Evolutionary conservation across 768 basidiomycete genomes (phyloP).

Genomic region (Crucibulum laeve): DNA sequence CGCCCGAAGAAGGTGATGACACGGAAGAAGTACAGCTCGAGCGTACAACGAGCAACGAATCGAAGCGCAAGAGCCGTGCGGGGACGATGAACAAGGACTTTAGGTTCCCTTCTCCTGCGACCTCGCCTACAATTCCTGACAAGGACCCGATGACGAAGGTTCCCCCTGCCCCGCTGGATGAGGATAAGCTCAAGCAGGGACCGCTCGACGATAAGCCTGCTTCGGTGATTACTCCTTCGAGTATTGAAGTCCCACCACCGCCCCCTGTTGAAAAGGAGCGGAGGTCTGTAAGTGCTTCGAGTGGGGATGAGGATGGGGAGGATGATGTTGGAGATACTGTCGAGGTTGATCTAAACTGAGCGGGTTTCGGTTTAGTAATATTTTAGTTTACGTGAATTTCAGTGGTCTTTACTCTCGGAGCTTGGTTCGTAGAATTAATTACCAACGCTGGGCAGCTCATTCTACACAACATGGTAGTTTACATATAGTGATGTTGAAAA

Average conservation of each 20-base stretch:
- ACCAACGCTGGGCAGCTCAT: too few species aligned
- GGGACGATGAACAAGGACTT: slow-evolving; percentile 80
- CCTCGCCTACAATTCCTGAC: slow-evolving; percentile 18
- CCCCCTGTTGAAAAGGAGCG: slow-evolving; percentile 77
- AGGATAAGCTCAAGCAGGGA: slow-evolving; percentile 3
- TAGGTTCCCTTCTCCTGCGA: slow-evolving; percentile 54
- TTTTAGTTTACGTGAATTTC: too few species aligned
- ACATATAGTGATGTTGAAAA: neutral
- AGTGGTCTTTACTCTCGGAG: too few species aligned
- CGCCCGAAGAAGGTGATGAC: slow-evolving; percentile 47
- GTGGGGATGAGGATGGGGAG: slow-evolving; percentile 46
- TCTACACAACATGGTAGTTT: neutral
- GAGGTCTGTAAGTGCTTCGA: slow-evolving; percentile 10
- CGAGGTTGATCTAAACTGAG: too few species aligned
- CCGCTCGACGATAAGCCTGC: slow-evolving; percentile 6
- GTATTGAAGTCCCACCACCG: slow-evolving; percentile 75
- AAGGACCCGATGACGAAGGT: slow-evolving; percentile 13
- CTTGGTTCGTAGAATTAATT: too few species aligned
- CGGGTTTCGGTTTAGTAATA: too few species aligned
- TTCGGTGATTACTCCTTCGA: slow-evolving; percentile 50
- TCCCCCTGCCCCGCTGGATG: slow-evolving; percentile 23
- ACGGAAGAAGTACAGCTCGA: slow-evolving; percentile 25
- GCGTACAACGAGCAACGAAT: slow-evolving; percentile 14
- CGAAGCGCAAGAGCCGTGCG: slow-evolving; percentile 45
- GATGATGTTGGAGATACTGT: slow-evolving; percentile 80